These are phyloP conservation scores for Aspergillus aculeatus DNA, from an alignment of 2,329 filamentous ascomycete genomes.

Conservation along the genomic window DNA sequence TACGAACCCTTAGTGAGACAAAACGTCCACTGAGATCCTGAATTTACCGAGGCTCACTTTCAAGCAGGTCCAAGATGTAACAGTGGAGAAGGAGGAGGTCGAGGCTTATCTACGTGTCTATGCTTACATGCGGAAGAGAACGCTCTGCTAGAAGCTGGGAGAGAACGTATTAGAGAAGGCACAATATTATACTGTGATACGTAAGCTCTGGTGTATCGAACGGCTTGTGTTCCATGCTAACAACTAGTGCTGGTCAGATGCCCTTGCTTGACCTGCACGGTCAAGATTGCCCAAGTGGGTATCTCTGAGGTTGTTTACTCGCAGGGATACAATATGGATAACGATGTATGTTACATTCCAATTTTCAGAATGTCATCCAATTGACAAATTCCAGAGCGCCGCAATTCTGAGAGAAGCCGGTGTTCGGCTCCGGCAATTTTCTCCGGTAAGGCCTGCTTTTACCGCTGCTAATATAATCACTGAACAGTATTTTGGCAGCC, in stretches of 20 bases:
- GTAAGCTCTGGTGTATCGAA: conserved; percentile 28
- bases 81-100: conserved; percentile 66
- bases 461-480: neutral
- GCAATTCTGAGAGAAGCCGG: conserved; percentile 80
- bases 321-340: conserved; percentile 92
- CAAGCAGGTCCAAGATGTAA: conserved; percentile 69
- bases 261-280: conserved; percentile 94
- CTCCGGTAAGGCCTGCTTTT: conserved; percentile 56
- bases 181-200: conserved; percentile 91
- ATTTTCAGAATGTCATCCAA: neutral
- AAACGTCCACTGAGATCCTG: neutral
- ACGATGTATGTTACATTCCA: conserved; percentile 48
- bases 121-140: conserved; percentile 99
- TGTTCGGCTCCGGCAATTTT: conserved; percentile 82
- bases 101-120: conserved; percentile 78
- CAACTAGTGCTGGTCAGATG: conserved; percentile 51
- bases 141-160: conserved; percentile 86
- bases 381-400: conserved; percentile 57
- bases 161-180: conserved; percentile 81
- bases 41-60: conserved; percentile 8
- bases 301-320: conserved; percentile 95
- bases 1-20: conserved; percentile 23
- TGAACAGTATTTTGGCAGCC: conserved; percentile 42
- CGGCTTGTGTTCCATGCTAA: neutral
- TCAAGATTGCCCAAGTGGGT: conserved; percentile 97